Evolutionary conservation across 371 early-diverging fungal species (phyloP).

Genomic region (Rhizomucor pusillus): DNA sequence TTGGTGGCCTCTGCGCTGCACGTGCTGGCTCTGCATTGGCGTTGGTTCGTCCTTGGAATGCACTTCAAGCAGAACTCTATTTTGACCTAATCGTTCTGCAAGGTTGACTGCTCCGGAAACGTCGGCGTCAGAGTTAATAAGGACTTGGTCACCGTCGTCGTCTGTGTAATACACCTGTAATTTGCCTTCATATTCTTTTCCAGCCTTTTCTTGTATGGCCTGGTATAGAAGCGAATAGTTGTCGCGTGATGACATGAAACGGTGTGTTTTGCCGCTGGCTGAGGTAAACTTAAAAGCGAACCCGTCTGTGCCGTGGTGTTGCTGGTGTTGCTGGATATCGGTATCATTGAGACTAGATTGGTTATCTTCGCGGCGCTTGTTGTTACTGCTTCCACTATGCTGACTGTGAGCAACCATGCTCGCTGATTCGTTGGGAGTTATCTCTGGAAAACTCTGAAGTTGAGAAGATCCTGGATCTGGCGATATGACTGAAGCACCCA

Average conservation of each 20-base stretch:
- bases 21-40: background rate
- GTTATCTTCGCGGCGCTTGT: constrained; percentile 16
- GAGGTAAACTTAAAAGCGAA: constrained; percentile 30
- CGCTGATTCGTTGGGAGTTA: constrained; percentile 49
- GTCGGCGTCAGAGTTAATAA: constrained; percentile 71
- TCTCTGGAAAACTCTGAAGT: constrained; percentile 37
- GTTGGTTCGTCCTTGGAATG: background rate
- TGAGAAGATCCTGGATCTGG: constrained; percentile 27
- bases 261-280: constrained; percentile 26
- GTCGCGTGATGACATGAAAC: constrained; percentile 16
- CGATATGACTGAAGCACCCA: constrained; percentile 20
- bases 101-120: constrained; percentile 75
- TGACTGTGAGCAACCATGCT: constrained; percentile 34
- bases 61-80: constrained; percentile 25
- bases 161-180: constrained; percentile 76
- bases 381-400: background rate
- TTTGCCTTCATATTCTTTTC: constrained; percentile 23
- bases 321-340: background rate
- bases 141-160: constrained; percentile 80
- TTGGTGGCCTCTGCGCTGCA: background rate
- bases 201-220: constrained; percentile 19
- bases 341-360: constrained; percentile 9
- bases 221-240: constrained; percentile 17
- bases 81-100: constrained; percentile 63
- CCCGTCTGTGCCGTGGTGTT: background rate